Evolutionary conservation across 805 yeast genomes (phyloP), one percentile per base, ranked within the genome.

Genomic region (Blastobotrys robertii): DNA sequence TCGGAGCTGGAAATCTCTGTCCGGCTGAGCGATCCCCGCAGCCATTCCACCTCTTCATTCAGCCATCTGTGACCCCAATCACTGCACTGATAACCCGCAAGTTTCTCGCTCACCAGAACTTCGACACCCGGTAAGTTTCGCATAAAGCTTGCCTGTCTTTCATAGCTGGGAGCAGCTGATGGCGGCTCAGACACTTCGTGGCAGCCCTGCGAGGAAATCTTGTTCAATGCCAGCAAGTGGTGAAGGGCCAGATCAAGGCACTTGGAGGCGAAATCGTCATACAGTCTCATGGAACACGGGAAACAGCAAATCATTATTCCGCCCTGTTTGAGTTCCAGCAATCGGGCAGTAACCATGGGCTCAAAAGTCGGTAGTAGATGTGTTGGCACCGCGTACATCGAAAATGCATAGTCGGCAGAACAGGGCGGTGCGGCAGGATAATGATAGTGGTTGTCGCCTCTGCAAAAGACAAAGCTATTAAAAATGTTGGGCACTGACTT

Each of bases 51-150:
- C 32, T 52, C 56, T 9, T 49, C 49, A n/a, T 43, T 30, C 13
- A 54, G 39, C 57, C 56, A 52, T 15, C 44, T 22, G 33, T 32
- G 33, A 4, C 55, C 52, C 57, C 57, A 54, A 41, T 47, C 46
- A 16, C 29, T 15, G 29, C 49, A 37, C 8, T 38, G 12, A 11
- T 39, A 44, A 19, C 38, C 42, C 3, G 25, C 14, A 2, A 38
- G 12, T n/a, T 47, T 31, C 5, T n/a, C 28, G 2, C 47, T 15
- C 34, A 44, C 43, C 8, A 52, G 37, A 15, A 54, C 30, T 19
- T 48, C 44, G 4, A 46, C 46, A 12, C 43, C 44, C 8, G 41
- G 44, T 7, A 46, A 22, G 11, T 30, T 16, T 2, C 22, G 13
- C 9, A 53, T 13, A 10, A 43, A 36, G 10, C 12, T 33, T 10